Evolutionary conservation across 805 yeast species (phyloP).

Genomic region (Ogataea minuta): DNA sequence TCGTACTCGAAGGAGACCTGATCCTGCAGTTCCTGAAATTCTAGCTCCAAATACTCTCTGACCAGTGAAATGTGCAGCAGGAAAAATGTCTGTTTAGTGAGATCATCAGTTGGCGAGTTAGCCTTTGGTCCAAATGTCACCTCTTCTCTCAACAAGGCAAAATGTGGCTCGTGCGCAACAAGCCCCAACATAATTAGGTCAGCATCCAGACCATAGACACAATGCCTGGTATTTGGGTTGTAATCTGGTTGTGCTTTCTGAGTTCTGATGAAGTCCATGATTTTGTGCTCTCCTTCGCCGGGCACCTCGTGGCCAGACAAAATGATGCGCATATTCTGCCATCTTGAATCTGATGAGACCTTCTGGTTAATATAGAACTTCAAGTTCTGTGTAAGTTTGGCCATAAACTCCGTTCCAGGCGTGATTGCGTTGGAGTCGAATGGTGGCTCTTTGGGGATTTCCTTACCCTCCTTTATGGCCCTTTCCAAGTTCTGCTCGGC

Average conservation of each 20-base stretch:
- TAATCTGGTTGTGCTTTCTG: conserved; percentile 72
- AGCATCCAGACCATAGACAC: conserved; percentile 95
- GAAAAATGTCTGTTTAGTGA: conserved; percentile 78
- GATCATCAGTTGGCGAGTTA: conserved; percentile 36
- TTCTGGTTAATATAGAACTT: conserved; percentile 87
- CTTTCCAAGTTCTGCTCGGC: conserved; percentile 77
- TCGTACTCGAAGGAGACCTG: conserved; percentile 65
- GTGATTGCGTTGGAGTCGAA: conserved; percentile 93
- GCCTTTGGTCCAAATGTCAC: conserved; percentile 72
- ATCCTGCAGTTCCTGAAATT: conserved; percentile 69
- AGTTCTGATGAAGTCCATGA: conserved; percentile 86
- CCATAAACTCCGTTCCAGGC: conserved; percentile 97
- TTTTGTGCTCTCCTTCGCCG: conserved; percentile 98
- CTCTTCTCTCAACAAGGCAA: conserved; percentile 91
- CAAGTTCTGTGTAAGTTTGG: conserved; percentile 74
- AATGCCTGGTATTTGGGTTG: conserved; percentile 82
- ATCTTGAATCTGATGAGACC: conserved; percentile 77
- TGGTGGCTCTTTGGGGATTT: conserved; percentile 77
- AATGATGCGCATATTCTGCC: conserved; percentile 77
- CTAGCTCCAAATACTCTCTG: conserved; percentile 87
- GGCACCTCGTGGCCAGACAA: conserved; percentile 95
- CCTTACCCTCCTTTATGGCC: conserved; percentile 71
- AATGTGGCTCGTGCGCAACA: conserved; percentile 93
- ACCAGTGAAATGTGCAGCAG: conserved; percentile 82
- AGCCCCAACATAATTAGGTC: conserved; percentile 93